Evolutionary conservation across 257 asterid genomes (phyloP).

Genomic region (Solanum lignicaule): DNA sequence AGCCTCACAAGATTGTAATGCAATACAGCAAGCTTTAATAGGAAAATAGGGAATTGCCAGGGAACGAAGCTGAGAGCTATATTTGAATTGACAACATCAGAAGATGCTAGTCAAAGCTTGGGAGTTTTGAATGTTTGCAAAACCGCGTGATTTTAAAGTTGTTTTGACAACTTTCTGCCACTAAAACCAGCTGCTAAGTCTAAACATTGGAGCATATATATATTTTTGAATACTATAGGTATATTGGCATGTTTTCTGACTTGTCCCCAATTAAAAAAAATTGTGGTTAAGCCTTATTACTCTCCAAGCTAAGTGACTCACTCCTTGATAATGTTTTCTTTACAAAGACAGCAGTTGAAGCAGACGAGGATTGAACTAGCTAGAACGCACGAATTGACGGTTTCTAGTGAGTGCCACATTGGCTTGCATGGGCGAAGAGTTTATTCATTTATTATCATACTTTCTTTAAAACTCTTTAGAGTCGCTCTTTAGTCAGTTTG

Average conservation of each 20-base stretch:
- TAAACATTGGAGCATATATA: background rate
- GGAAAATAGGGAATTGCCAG: background rate
- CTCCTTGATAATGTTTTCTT: background rate
- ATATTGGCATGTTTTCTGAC: background rate
- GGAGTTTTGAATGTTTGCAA: background rate
- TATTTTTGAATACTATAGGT: background rate
- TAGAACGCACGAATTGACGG: background rate
- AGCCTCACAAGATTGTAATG: background rate
- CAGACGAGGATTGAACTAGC: background rate
- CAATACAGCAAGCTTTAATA: background rate
- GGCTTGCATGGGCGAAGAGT: background rate
- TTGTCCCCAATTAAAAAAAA: background rate
- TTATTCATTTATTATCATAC: background rate
- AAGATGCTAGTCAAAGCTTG: background rate
- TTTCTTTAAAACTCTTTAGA: background rate
- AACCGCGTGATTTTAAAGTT: background rate
- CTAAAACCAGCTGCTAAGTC: background rate
- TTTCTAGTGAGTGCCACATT: background rate
- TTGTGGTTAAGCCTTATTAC: background rate
- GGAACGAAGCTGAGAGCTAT: background rate
- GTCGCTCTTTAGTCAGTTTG: background rate
- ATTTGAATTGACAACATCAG: background rate
- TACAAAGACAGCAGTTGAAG: background rate
- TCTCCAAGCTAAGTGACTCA: background rate
- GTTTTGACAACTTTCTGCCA: background rate